phyloP scores from a whole-genome alignment of 345 rosid species.

The Streptanthus diversifolius region DNA sequence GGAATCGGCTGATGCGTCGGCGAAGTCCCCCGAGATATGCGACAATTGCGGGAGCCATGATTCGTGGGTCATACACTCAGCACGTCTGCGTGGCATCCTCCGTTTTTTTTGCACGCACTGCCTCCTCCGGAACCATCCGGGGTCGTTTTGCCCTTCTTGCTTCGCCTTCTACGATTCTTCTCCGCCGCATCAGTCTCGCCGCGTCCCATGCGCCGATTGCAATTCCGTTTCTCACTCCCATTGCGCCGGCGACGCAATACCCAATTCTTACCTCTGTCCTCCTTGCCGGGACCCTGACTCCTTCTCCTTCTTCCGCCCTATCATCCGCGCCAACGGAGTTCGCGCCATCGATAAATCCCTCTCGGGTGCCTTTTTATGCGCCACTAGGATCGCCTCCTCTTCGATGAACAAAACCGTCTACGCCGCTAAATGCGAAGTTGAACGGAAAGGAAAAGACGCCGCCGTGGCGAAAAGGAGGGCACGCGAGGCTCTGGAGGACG shows the following conservation, averaged over 20 bases:
- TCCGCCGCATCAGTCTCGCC: conserved; percentile 48
- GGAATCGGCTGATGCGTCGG: neutral
- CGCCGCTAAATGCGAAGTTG: conserved; percentile 44
- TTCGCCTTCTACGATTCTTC: conserved; percentile 51
- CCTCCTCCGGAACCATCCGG: conserved; percentile 60
- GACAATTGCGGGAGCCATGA: conserved; percentile 41
- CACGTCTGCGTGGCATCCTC: conserved; percentile 43
- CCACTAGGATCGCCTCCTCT: conserved; percentile 49
- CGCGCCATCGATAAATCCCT: conserved; percentile 39
- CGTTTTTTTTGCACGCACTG: conserved; percentile 75
- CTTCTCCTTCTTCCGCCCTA: conserved; percentile 42
- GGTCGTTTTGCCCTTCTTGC: conserved; percentile 69
- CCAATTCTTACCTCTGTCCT: conserved; percentile 46
- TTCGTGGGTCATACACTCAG: conserved; percentile 47
- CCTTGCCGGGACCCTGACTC: conserved; percentile 46
- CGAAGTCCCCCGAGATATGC: conserved; percentile 25
- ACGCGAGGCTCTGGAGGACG: conserved; percentile 59
- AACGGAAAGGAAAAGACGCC: conserved; percentile 54
- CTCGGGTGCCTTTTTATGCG: conserved; percentile 50
- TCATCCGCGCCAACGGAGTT: neutral
- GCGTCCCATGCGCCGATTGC: conserved; percentile 56
- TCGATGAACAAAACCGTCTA: conserved; percentile 56
- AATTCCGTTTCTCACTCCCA: conserved; percentile 56
- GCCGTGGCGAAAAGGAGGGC: conserved; percentile 63
- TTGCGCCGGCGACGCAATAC: conserved; percentile 42